These are phyloP conservation scores for Ensete glaucum DNA, from an alignment of 176 grass and related monocot species.

Conservation along the genomic window DNA sequence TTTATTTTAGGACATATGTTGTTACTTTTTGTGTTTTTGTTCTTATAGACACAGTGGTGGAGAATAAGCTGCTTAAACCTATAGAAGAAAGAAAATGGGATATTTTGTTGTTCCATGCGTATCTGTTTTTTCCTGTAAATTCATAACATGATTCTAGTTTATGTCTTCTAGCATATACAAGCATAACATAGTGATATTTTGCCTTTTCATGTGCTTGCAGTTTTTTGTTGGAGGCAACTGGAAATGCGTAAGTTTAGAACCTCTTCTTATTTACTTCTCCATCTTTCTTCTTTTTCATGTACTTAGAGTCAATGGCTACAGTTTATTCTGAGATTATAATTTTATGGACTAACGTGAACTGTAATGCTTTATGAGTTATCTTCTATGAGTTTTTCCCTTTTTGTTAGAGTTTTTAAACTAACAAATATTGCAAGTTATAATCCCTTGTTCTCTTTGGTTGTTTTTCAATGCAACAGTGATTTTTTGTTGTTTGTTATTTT, in stretches of 20 bases:
- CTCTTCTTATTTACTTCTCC: background rate
- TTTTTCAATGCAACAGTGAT: too few relatives aligned
- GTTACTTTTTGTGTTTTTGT: background rate
- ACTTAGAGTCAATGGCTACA: background rate
- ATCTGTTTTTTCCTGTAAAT: background rate
- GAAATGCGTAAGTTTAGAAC: constrained; percentile 80
- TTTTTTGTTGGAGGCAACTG: constrained; percentile 99
- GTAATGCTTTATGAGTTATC: background rate
- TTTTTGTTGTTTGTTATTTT: too few relatives aligned
- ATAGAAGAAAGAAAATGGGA: background rate
- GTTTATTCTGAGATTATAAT: background rate
- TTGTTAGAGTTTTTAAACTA: too few relatives aligned
- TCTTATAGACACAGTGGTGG: background rate
- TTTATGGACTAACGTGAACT: background rate
- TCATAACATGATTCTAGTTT: background rate
- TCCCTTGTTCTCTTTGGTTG: too few relatives aligned
- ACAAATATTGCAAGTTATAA: too few relatives aligned
- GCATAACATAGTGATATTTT: background rate
- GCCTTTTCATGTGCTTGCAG: constrained; percentile 32
- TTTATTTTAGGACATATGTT: background rate
- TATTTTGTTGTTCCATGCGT: background rate
- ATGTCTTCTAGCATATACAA: background rate
- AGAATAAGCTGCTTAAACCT: background rate
- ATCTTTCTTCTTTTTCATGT: background rate
- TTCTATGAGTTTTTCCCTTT: too few relatives aligned